These are phyloP conservation scores for Diaporthe citriasiana DNA, from an alignment of 2,329 filamentous ascomycete genomes.

Conservation along the genomic window DNA sequence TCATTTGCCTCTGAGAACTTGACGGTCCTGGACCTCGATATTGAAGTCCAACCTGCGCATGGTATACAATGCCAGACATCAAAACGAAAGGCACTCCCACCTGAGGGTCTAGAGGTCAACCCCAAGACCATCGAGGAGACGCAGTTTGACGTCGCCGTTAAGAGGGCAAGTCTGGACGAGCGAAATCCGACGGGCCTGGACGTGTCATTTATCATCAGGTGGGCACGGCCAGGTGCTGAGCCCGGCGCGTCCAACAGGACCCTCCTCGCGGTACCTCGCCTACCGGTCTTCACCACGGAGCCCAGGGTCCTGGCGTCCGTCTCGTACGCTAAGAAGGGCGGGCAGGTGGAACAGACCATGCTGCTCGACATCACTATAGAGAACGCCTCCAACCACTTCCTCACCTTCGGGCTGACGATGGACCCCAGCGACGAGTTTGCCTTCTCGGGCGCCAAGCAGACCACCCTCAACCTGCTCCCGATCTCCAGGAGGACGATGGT, in stretches of 20 bases:
- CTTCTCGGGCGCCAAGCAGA: slow-evolving; percentile 89
- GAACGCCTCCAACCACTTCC: slow-evolving; percentile 93
- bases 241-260: slow-evolving; percentile 69
- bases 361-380: slow-evolving; percentile 78
- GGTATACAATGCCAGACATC: slow-evolving; percentile 70
- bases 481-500: slow-evolving; percentile 80
- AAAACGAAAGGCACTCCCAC: slow-evolving; percentile 56
- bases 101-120: slow-evolving; percentile 64
- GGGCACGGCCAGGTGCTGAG: slow-evolving; percentile 71
- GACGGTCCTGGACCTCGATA: slow-evolving; percentile 71
- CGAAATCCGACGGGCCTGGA: slow-evolving; percentile 81
- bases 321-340: slow-evolving; percentile 56
- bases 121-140: slow-evolving; percentile 80
- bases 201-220: slow-evolving; percentile 80
- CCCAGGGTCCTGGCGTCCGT: slow-evolving; percentile 82
- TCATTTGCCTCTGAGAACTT: slow-evolving; percentile 85
- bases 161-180: slow-evolving; percentile 86
- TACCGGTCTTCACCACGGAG: slow-evolving; percentile 85
- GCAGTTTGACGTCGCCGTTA: slow-evolving; percentile 79
- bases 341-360: slow-evolving; percentile 54
- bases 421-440: slow-evolving; percentile 93
- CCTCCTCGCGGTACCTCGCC: slow-evolving; percentile 81
- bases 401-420: slow-evolving; percentile 94
- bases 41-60: slow-evolving; percentile 64
- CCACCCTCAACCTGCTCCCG: slow-evolving; percentile 84